Evolutionary conservation across 148 eudicot genomes (phyloP).

Genomic region (Cornus florida): DNA sequence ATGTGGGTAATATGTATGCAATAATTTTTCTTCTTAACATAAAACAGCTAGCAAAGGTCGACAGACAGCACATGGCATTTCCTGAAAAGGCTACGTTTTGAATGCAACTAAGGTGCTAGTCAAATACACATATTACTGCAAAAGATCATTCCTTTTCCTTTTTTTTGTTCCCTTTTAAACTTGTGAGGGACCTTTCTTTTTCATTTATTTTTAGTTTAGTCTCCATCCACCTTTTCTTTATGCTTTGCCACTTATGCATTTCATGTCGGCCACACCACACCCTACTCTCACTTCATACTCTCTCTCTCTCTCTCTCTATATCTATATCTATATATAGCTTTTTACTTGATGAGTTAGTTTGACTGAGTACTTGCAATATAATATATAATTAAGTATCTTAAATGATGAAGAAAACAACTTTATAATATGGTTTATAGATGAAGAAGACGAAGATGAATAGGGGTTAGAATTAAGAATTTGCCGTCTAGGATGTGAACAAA

Average conservation of each 20-base stretch:
- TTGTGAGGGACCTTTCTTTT: background rate
- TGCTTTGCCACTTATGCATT: background rate
- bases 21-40: too few relatives aligned
- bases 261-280: constrained; percentile 5
- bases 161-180: background rate
- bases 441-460: background rate
- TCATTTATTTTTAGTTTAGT: background rate
- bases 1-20: too few relatives aligned
- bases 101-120: background rate
- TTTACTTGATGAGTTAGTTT: background rate
- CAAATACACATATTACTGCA: background rate
- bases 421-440: too few relatives aligned
- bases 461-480: background rate
- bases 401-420: background rate
- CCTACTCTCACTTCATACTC: background rate
- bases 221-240: background rate
- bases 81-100: background rate
- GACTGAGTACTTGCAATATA: background rate
- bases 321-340: background rate
- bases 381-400: background rate
- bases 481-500: background rate
- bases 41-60: background rate
- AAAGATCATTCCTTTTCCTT: constrained; percentile 1
- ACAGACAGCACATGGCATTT: background rate
- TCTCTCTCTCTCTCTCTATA: background rate